These are phyloP conservation scores for Porphyra umbilicalis DNA, from an alignment of 31 red algal genomes.

Conservation along the genomic window DNA sequence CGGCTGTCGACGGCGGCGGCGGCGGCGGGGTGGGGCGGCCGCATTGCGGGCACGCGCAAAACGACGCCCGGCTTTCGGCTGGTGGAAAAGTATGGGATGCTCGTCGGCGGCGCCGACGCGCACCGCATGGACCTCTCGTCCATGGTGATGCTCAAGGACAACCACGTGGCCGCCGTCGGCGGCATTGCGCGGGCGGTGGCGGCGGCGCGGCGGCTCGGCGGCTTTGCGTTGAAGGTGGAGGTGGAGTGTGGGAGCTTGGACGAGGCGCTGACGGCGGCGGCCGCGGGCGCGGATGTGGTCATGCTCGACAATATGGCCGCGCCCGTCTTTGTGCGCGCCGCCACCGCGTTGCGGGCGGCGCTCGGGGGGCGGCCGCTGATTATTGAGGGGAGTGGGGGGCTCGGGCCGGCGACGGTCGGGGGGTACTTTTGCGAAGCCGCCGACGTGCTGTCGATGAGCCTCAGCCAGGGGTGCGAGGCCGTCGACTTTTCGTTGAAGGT, in stretches of 20 bases:
- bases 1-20: conserved; percentile 13
- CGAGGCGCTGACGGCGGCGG: conserved; percentile 35
- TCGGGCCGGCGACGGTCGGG: conserved; percentile 19
- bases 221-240: conserved; percentile 89
- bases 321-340: conserved; percentile 14
- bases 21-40: conserved; percentile 31
- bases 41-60: conserved; percentile 75
- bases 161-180: conserved; percentile 64
- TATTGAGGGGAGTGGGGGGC: conserved; percentile 83
- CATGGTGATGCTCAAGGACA: conserved; percentile 98
- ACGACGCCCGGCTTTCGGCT: conserved; percentile 91
- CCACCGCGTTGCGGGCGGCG: conserved; percentile 13
- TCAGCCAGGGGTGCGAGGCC: conserved; percentile 29
- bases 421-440: conserved; percentile 47
- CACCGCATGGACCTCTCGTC: conserved; percentile 88
- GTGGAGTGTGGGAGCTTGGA: conserved; percentile 61
- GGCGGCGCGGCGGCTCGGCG: conserved; percentile 29
- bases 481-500: conserved; percentile 90
- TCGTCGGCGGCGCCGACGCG: conserved; percentile 78
- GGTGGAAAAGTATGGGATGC: conserved; percentile 92
- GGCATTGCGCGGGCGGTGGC: conserved; percentile 42
- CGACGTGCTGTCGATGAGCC: conserved; percentile 79
- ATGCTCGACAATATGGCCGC: conserved; percentile 91
- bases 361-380: conserved; percentile 19
- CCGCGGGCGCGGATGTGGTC: conserved; percentile 88